Evolutionary conservation across 345 rosid genomes (phyloP).

Genomic region (Iberis pinnata): DNA sequence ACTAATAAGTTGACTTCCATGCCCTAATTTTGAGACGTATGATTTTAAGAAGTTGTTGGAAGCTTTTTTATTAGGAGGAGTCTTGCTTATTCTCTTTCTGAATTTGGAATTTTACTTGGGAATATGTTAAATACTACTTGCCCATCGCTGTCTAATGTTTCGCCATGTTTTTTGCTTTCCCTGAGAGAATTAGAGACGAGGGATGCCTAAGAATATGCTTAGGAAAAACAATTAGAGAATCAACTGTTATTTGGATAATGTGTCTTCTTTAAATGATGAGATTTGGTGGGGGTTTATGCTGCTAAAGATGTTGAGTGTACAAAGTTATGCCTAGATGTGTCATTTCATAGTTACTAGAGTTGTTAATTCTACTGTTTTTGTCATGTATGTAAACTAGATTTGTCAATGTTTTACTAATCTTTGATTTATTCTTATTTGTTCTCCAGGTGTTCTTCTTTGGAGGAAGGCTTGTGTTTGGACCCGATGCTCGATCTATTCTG

Average conservation of each 20-base stretch:
- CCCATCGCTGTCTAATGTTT: no score
- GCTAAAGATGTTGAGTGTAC: not conserved
- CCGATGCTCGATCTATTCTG: conserved; percentile 67
- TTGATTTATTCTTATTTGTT: not conserved
- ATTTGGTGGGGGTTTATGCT: not conserved
- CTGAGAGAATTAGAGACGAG: no score
- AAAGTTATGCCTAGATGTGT: not conserved
- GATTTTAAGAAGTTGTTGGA: conserved; percentile 1
- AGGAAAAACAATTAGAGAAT: not conserved
- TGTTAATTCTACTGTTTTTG: no score
- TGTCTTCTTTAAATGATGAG: conserved; percentile 1
- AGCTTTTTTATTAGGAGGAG: not conserved
- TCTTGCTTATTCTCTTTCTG: conserved; percentile 4
- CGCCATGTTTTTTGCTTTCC: conserved; percentile 11
- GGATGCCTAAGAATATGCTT: not conserved
- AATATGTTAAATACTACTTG: no score
- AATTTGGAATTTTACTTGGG: conserved; percentile 7
- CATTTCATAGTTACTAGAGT: not conserved
- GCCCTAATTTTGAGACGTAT: conserved; percentile 12
- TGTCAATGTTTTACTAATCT: not conserved
- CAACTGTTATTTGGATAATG: not conserved
- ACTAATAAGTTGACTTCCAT: conserved; percentile 20
- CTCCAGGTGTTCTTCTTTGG: conserved; percentile 60
- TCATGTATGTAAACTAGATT: no score
- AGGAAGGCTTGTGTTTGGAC: conserved; percentile 95